phyloP scores from a whole-genome alignment of 352 stramenopile genomes.

The Globisporangium paddicum region DNA sequence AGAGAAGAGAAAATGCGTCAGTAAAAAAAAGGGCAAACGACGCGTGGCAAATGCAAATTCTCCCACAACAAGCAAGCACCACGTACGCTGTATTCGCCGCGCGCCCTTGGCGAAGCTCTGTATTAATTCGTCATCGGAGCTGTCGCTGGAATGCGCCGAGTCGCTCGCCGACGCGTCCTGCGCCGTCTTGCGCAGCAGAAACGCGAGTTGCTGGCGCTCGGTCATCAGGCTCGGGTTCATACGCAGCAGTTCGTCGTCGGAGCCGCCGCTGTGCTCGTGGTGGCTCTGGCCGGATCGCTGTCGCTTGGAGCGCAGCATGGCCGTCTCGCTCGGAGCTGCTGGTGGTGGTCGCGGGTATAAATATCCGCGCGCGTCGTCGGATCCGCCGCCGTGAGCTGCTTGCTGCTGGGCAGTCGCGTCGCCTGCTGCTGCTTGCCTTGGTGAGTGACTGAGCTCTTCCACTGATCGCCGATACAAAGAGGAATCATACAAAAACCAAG shows the following conservation, averaged over 20 bases:
- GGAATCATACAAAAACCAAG: not conserved
- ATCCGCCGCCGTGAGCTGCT: not conserved
- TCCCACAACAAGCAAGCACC: not conserved
- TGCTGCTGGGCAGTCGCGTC: too few species aligned
- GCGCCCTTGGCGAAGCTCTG: conserved; percentile 2
- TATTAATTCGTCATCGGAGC: conserved; percentile 24
- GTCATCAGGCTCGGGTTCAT: conserved; percentile 74
- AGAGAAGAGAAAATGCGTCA: conserved; percentile 3
- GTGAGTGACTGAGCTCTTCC: not conserved
- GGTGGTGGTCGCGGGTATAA: not conserved
- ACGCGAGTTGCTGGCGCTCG: conserved; percentile 79
- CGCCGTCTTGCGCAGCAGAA: conserved; percentile 71
- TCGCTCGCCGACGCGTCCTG: conserved; percentile 33
- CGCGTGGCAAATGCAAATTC: not conserved
- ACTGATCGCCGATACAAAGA: conserved; percentile 7
- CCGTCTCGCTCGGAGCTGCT: not conserved
- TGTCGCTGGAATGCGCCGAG: conserved; percentile 22
- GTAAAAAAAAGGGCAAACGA: not conserved
- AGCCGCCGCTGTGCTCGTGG: not conserved
- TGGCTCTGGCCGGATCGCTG: conserved; percentile 8
- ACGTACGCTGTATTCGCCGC: conserved; percentile 13
- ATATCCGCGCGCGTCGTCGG: conserved; percentile 4
- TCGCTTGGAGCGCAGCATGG: conserved; percentile 17
- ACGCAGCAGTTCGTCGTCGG: conserved; percentile 13
- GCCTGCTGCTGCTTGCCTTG: not conserved